phyloP scores from a whole-genome alignment of 179 eudicot genomes.

The Beta corolliflora region DNA sequence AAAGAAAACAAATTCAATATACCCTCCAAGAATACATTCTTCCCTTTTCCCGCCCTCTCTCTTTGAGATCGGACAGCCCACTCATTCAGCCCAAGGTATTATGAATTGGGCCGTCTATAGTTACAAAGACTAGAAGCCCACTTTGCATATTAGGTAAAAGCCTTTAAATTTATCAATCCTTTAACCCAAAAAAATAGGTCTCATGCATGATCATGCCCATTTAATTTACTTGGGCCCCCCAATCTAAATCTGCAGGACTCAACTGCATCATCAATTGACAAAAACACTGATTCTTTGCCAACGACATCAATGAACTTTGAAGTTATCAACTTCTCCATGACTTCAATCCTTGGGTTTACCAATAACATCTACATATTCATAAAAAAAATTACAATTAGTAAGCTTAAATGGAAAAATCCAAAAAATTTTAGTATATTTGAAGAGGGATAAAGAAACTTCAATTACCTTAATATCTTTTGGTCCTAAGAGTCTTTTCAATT shows the following conservation, averaged over 20 bases:
- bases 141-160: background rate
- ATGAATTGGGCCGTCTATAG: background rate
- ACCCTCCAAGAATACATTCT: background rate
- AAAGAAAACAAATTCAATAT: background rate
- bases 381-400: background rate
- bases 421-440: background rate
- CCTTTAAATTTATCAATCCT: background rate
- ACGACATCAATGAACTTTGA: slow-evolving; percentile 60
- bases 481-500: slow-evolving; percentile 51
- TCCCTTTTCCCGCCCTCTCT: no score
- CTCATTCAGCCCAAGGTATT: background rate
- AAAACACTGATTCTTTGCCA: slow-evolving; percentile 62
- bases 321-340: slow-evolving; percentile 71
- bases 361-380: slow-evolving; percentile 49
- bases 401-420: background rate
- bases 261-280: slow-evolving; percentile 71
- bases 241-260: slow-evolving; percentile 47
- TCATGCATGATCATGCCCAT: background rate
- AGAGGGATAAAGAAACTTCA: background rate
- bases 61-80: background rate
- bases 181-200: background rate
- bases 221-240: slow-evolving; percentile 27
- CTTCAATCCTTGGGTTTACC: slow-evolving; percentile 75
- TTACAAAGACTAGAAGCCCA: slow-evolving; percentile 1
- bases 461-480: slow-evolving; percentile 58